Evolutionary conservation across 75 land plant genomes (phyloP), one percentile per base, ranked within the genome.

Genomic region (Pseudotsuga menziesii): DNA sequence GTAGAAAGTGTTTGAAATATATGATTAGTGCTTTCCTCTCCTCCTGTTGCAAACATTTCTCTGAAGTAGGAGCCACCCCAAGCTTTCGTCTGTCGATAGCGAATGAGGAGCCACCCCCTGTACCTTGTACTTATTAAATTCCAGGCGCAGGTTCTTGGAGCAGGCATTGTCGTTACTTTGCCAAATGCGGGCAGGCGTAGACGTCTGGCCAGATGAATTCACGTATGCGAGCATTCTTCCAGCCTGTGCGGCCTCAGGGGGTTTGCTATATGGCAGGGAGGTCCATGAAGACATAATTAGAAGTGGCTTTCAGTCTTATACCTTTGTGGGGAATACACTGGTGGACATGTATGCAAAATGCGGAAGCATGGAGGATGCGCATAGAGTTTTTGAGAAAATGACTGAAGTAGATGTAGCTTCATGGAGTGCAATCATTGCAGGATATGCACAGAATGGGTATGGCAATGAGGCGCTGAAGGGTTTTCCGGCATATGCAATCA

Each of bases 301-400:
- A 77, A 55, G 60, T 15, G 86, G 88, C 0, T 75, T 85, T 58
- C 67, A 85, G 62, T 74, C 60, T 14, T 67, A 58, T 26, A 75
- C 86, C 5, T 83, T 80, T 58, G 91, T 91, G 63, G 83, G 81
- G 6, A 91, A 83, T 58, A 54, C 88, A 6, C 80, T 93, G 11
- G 79, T 87, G 39, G 71, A 82, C 20, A 85, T 93, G 91, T 93
- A 89, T 64, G 78, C 61, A 57, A 89, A 76, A 54, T 2, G 82
- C 36, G 6, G 87, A 92, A 75, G 91, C 89, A 5, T 48, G 11
- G 54, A 48, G 54, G 54, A 48, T 48, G 54, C 54, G 54, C 54
- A 48, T 1, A 48, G 9, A 48, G 54, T 48, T 17, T 60, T 60
- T 22, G 61, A 19, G 22, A 60, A 60, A 20, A 60, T 60, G 61